A percentile compares a stretch with the other conserved stretches of the same genome.
Evolutionary conservation across 352 stramenopile species (phyloP).

Genomic region (Globisporangium echinulatum): DNA sequence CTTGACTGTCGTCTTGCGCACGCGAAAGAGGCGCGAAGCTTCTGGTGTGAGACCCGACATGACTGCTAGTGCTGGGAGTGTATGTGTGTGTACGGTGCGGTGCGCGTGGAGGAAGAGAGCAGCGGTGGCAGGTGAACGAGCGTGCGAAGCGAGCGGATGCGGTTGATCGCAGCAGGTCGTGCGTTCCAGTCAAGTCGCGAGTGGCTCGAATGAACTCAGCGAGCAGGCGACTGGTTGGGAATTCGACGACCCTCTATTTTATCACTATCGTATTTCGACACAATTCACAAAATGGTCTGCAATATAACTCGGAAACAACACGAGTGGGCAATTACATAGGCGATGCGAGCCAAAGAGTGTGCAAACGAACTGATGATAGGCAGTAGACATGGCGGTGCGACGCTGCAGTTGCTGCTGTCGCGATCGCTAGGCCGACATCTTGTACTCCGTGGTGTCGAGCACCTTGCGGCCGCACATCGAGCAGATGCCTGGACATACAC

Average conservation of each 20-base stretch:
- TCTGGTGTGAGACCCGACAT: constrained; percentile 81
- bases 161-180: not conserved
- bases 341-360: not conserved
- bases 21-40: constrained; percentile 87
- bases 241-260: not conserved
- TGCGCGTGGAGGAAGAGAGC: not conserved
- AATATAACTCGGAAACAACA: not conserved
- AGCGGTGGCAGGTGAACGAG: not conserved
- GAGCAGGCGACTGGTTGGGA: not conserved
- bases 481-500: constrained; percentile 35
- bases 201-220: not conserved
- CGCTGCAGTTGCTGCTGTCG: no score
- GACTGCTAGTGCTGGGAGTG: not conserved
- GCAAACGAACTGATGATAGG: not conserved
- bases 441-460: constrained; percentile 57
- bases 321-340: not conserved
- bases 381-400: no score
- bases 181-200: not conserved
- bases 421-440: constrained; percentile 35
- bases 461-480: constrained; percentile 65
- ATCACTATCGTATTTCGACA: not conserved
- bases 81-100: not conserved
- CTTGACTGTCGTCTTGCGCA: constrained; percentile 94
- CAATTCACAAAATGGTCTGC: not conserved
- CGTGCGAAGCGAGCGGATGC: not conserved